Evolutionary conservation across 495 filamentous ascomycete genomes (phyloP).

Genomic region (Penicillium nucicola): DNA sequence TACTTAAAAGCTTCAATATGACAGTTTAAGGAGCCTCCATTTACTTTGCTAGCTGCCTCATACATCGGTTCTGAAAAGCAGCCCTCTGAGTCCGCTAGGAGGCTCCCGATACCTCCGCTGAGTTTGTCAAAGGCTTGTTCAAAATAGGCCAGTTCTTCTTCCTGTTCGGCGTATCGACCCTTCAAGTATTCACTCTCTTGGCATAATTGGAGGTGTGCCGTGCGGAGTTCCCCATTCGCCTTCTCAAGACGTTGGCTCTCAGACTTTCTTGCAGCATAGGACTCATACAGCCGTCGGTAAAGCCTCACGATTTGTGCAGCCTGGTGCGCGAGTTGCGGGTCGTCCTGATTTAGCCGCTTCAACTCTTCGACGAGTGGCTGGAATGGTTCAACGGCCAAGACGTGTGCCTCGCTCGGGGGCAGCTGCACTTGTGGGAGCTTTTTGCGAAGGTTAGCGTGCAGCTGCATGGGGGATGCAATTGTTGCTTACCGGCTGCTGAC

Average conservation of each 20-base stretch:
- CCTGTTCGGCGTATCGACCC: neutral
- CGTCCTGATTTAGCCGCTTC: neutral
- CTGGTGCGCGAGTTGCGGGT: constrained; percentile 6
- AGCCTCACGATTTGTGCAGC: constrained; percentile 5
- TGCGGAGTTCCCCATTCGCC: constrained; percentile 5
- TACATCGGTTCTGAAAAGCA: neutral
- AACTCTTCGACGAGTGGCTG: constrained; percentile 1
- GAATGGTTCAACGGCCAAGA: neutral
- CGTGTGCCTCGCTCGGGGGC: neutral
- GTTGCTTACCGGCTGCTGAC: neutral
- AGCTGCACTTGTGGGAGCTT: neutral
- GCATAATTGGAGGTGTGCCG: neutral
- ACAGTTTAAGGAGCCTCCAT: neutral
- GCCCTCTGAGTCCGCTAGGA: neutral
- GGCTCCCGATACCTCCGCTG: neutral
- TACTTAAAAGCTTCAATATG: neutral
- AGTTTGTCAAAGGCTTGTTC: constrained; percentile 1
- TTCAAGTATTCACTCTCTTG: constrained; percentile 1
- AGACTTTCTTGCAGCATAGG: constrained; percentile 2
- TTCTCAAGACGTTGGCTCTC: constrained; percentile 6
- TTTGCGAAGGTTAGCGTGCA: neutral
- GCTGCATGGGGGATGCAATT: neutral
- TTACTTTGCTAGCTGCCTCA: neutral
- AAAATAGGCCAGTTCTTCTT: neutral
- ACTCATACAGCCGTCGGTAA: constrained; percentile 10